These are phyloP conservation scores for Cystobasidiaceae sp. DNA, from an alignment of 1,284 basidiomycete genomes.

Conservation along the genomic window DNA sequence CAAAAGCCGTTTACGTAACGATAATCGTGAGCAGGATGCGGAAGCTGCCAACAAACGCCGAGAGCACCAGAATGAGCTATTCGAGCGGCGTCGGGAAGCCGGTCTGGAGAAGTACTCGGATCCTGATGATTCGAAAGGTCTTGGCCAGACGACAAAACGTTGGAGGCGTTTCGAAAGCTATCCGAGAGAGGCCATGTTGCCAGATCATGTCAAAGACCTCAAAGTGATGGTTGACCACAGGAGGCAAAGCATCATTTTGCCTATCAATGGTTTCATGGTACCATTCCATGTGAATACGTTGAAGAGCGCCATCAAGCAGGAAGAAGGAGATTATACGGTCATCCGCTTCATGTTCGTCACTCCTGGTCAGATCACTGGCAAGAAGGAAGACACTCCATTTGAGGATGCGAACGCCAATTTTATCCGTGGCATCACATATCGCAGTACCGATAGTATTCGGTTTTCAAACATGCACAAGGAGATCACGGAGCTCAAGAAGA, in stretches of 20 bases:
- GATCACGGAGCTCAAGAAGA: slow-evolving; percentile 93
- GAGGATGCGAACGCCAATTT: slow-evolving; percentile 97
- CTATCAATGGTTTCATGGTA: slow-evolving; percentile 90
- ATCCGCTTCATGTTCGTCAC: slow-evolving; percentile 98
- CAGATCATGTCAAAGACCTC: slow-evolving; percentile 67
- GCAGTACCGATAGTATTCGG: slow-evolving; percentile 80
- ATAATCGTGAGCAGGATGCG: slow-evolving; percentile 69
- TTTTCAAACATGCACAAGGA: slow-evolving; percentile 84
- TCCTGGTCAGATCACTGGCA: slow-evolving; percentile 92
- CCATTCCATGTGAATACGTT: slow-evolving; percentile 99
- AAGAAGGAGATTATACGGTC: slow-evolving; percentile 91
- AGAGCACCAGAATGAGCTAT: slow-evolving; percentile 83
- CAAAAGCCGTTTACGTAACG: slow-evolving; percentile 69
- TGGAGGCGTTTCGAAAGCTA: slow-evolving; percentile 98
- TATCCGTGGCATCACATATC: slow-evolving; percentile 89
- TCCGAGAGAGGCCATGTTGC: slow-evolving; percentile 84
- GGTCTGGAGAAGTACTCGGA: slow-evolving; percentile 79
- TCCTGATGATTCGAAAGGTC: slow-evolving; percentile 54
- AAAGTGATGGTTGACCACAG: slow-evolving; percentile 90
- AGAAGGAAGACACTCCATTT: slow-evolving; percentile 99
- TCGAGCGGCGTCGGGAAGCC: slow-evolving; percentile 68
- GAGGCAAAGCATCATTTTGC: slow-evolving; percentile 81
- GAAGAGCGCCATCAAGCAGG: slow-evolving; percentile 95
- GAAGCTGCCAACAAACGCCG: slow-evolving; percentile 63
- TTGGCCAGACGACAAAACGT: slow-evolving; percentile 59